A percentile compares a stretch with the other conserved stretches of the same genome.
phyloP scores from a whole-genome alignment of 1,284 basidiomycete genomes.

The Ceratobasidium sp. region DNA sequence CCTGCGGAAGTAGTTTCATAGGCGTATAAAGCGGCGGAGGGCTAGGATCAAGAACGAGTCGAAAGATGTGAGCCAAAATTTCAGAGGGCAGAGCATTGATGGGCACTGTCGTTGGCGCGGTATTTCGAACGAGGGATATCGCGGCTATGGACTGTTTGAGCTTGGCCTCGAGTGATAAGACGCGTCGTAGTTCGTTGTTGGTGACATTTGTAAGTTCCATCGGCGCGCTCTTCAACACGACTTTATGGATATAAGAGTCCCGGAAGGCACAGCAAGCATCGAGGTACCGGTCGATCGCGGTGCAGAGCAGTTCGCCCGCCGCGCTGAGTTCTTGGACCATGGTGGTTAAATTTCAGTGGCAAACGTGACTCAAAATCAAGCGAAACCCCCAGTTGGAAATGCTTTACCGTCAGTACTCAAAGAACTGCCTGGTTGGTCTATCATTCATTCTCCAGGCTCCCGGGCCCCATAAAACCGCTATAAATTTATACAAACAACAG shows the following conservation, averaged over 20 bases:
- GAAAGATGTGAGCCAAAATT: slow-evolving; percentile 18
- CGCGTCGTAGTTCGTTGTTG: background rate
- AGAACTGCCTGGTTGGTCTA: too few species aligned
- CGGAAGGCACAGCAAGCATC: background rate
- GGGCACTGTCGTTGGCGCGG: background rate
- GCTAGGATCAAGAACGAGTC: background rate
- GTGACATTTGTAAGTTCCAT: background rate
- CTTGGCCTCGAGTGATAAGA: background rate
- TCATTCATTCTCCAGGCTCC: too few species aligned
- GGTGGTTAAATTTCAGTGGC: too few species aligned
- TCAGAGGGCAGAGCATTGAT: slow-evolving; percentile 9
- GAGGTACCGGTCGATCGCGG: background rate
- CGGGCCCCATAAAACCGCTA: too few species aligned
- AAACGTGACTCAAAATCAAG: too few species aligned
- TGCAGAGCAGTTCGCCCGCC: background rate
- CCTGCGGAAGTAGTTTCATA: too few species aligned
- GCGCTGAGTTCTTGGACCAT: background rate
- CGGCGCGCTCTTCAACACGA: background rate
- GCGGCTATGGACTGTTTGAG: background rate
- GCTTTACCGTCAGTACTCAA: too few species aligned
- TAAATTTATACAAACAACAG: too few species aligned
- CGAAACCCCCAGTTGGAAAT: too few species aligned
- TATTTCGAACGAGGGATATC: background rate
- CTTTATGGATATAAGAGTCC: background rate
- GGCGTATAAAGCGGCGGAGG: background rate